Conservation (phyloP, 75 land plant genomes). For the Selaginella moellendorffii region DNA sequence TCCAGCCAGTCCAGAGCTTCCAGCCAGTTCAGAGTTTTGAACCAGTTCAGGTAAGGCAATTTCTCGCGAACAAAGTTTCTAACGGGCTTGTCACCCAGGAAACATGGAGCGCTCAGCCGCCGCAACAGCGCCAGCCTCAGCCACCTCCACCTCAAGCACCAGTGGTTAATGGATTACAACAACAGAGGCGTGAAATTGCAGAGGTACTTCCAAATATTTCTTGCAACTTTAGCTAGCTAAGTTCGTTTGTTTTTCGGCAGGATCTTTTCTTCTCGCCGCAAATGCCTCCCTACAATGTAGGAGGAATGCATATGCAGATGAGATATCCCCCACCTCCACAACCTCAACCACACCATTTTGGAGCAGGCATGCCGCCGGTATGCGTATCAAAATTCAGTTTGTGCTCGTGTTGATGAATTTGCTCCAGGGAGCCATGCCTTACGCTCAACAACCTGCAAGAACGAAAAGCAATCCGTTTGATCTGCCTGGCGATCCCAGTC, state of each 20-base stretch:
- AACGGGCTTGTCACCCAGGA: background rate
- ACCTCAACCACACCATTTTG: background rate
- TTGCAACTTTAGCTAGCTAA: background rate
- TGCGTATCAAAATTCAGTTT: background rate
- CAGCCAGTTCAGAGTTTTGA: no score
- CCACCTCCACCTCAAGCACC: background rate
- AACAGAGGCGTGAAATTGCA: background rate
- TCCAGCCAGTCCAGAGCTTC: background rate
- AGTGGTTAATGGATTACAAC: background rate
- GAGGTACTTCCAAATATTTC: background rate
- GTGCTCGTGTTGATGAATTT: background rate
- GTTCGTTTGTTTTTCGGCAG: background rate
- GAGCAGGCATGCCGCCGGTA: background rate
- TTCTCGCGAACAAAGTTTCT: no score
- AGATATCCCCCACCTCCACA: background rate
- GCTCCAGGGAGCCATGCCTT: background rate
- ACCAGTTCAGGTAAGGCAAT: no score
- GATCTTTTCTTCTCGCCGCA: background rate
- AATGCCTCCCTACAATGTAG: background rate
- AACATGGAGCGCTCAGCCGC: background rate
- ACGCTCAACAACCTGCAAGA: background rate
- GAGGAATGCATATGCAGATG: background rate
- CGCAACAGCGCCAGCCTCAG: background rate
- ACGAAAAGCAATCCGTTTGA: background rate
- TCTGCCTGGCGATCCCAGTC: background rate